A percentile compares a stretch with the other conserved stretches of the same genome.
These are phyloP conservation scores for Ulota crispa DNA, from an alignment of 225 moss, liverwort and hornwort species.

Conservation along the genomic window DNA sequence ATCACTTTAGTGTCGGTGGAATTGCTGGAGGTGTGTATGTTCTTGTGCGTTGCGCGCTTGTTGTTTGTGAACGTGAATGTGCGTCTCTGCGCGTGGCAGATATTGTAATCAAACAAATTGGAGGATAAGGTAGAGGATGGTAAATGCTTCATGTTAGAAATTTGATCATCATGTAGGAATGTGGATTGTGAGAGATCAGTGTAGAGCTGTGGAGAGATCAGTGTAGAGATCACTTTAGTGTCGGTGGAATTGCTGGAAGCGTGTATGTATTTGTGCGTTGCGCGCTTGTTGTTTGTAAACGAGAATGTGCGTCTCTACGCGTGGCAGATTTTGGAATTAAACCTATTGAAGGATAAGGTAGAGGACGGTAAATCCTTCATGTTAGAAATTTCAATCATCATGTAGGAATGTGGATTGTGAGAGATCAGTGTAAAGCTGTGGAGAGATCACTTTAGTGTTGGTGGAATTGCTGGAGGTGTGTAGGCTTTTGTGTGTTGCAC, in stretches of 20 bases:
- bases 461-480: too few relatives aligned
- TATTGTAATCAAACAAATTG: not conserved
- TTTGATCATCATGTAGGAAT: not conserved
- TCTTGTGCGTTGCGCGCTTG: not conserved
- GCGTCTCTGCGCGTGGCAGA: not conserved
- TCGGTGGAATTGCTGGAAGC: too few relatives aligned
- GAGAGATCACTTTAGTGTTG: not conserved
- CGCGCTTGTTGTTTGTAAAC: not conserved
- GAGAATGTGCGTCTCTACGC: constrained; percentile 13
- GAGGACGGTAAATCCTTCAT: not conserved
- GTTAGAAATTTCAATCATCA: not conserved
- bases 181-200: not conserved
- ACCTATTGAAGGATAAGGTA: not conserved
- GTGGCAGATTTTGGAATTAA: not conserved
- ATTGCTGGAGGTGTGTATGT: not conserved
- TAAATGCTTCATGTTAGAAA: not conserved
- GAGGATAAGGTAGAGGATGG: not conserved
- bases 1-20: not conserved
- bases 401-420: not conserved
- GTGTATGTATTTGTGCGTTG: not conserved
- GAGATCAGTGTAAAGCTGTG: not conserved
- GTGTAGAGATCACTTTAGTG: not conserved
- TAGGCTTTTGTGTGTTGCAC: not conserved
- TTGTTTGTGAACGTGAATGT: constrained; percentile 7
- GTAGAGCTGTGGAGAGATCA: not conserved